These are phyloP conservation scores for Heritiera fomes DNA, from an alignment of 345 rosid genomes.

Conservation along the genomic window DNA sequence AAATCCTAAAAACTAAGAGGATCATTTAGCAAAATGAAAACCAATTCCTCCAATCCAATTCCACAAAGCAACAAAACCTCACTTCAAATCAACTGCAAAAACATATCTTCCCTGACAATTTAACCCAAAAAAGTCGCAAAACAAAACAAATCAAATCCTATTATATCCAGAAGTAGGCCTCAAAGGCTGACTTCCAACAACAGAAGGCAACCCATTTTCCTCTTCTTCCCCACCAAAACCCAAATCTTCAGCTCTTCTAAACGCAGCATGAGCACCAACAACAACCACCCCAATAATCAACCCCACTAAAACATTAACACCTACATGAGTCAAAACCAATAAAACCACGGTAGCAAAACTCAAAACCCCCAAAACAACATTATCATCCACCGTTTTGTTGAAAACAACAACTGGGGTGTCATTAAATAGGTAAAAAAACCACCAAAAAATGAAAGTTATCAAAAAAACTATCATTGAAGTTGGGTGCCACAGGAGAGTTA, in stretches of 20 bases:
- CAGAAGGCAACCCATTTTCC: slow-evolving; percentile 64
- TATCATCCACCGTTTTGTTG: slow-evolving; percentile 32
- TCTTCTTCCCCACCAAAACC: slow-evolving; percentile 64
- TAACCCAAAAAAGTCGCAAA: not conserved
- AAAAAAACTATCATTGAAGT: slow-evolving; percentile 68
- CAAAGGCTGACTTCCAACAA: slow-evolving; percentile 52
- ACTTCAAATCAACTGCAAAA: slow-evolving; percentile 4
- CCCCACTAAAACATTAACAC: slow-evolving; percentile 66
- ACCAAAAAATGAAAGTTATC: slow-evolving; percentile 66
- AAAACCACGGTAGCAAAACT: slow-evolving; percentile 63
- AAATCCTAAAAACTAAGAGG: not conserved
- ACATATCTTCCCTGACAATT: not conserved
- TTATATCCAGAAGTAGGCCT: slow-evolving; percentile 49
- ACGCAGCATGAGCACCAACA: slow-evolving; percentile 65
- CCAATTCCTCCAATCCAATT: not conserved
- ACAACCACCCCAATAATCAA: slow-evolving; percentile 53
- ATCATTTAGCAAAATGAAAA: not conserved
- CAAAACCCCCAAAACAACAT: slow-evolving; percentile 38
- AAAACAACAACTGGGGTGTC: slow-evolving; percentile 61
- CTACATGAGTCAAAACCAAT: slow-evolving; percentile 76
- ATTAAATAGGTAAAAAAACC: slow-evolving; percentile 61
- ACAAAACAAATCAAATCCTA: slow-evolving; percentile 42
- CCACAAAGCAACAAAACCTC: not conserved
- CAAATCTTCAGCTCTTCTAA: slow-evolving; percentile 68
- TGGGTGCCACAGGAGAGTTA: slow-evolving; percentile 81